Conservation (phyloP, 805 yeast species). For the Hagleromyces aurorensis region DNA sequence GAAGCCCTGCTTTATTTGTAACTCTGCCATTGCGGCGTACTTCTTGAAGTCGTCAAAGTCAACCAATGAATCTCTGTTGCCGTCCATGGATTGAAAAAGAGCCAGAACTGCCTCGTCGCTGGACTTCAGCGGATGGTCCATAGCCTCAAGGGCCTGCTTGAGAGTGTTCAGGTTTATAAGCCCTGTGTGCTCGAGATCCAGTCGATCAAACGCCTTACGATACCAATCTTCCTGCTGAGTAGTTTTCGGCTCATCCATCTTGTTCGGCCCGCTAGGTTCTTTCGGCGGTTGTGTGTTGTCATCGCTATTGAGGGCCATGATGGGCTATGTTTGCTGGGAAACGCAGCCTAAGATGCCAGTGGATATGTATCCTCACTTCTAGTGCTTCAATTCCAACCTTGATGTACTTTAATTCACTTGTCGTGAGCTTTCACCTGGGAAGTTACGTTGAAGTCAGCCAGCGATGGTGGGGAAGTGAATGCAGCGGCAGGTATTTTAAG, state of each 20-base stretch:
- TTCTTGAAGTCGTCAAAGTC: constrained; percentile 60
- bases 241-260: constrained; percentile 9
- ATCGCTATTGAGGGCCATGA: too few relatives aligned
- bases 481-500: too few relatives aligned
- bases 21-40: constrained; percentile 61
- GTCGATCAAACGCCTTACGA: constrained; percentile 34
- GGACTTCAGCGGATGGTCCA: constrained; percentile 59
- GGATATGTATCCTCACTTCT: too few relatives aligned
- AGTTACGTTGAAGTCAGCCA: too few relatives aligned
- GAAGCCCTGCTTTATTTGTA: constrained; percentile 64
- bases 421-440: too few relatives aligned
- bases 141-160: constrained; percentile 33
- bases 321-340: too few relatives aligned
- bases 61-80: constrained; percentile 46
- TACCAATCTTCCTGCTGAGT: constrained; percentile 32
- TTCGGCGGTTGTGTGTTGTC: too few relatives aligned
- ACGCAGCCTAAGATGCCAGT: too few relatives aligned
- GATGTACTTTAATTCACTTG: too few relatives aligned
- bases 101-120: constrained; percentile 50
- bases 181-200: constrained; percentile 37
- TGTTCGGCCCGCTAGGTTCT: too few relatives aligned
- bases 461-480: too few relatives aligned
- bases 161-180: constrained; percentile 32
- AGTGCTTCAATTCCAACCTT: too few relatives aligned
- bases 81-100: constrained; percentile 53